Base-by-base conservation (phyloP, 495 filamentous ascomycete species). In the Penicillium waksmanii region DNA sequence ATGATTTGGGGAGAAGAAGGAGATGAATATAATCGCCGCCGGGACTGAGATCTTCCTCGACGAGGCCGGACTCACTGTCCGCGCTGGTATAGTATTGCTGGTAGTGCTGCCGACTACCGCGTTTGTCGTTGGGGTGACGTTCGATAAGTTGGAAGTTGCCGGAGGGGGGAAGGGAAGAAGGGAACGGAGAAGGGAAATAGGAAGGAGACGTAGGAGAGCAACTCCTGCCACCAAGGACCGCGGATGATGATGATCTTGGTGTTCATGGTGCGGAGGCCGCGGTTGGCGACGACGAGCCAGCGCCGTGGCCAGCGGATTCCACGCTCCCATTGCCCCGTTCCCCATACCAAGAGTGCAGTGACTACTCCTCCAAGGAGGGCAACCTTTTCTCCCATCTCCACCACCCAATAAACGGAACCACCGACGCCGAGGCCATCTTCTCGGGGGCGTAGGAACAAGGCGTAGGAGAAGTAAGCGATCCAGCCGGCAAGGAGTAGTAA, bases 21-120 rank as follows among this genome's bases (percentile, higher is more conserved):
- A 98, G 83, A 67, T 95, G 96, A 35, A 98, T 85, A 66, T 92
- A 89, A 70, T 97, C 92, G 5, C 95, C 95, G 9, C 94, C 93
- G 0, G 89, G 85, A 5, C 92, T 87, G 53, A 97, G 80, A 67
- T 97, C 94, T 69, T 98, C 96, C 60, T 87, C 85, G 10, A 79
- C 70, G 2, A 79, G 63, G 6, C 71, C 73, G 12, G 77, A 70
- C 44, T 90, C 90, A 56, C 86, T 85, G 12, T 87, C 88, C 5
- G 68, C 51, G 33, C 70, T 67, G 35, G 74, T 72, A 50, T 75
- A 73, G 25, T 75, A 70, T 18, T 77, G 74, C 38, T 74, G 76
- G 40, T 76, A 71, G 56, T 74, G 71, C 55, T 72, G 68, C 52
- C 70, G 71, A 60, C 70, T 65, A 62, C 74, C 68, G 40, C 73